Conservation (phyloP, 2,329 filamentous ascomycete species). For the Xylaria digitata region DNA sequence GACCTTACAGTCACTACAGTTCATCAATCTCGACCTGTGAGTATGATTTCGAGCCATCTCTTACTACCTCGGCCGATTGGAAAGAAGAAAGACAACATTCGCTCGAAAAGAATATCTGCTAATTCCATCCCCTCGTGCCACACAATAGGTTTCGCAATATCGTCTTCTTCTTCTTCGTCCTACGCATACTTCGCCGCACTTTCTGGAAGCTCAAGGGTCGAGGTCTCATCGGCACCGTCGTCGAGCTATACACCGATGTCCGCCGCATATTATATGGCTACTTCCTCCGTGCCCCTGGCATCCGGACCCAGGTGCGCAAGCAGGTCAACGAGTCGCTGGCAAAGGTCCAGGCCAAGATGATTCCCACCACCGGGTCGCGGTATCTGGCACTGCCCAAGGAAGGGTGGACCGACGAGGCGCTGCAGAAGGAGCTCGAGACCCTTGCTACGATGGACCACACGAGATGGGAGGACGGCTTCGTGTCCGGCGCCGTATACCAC, state of each 20-base stretch:
- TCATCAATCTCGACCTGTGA: slow-evolving; percentile 77
- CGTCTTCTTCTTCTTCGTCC: slow-evolving; percentile 87
- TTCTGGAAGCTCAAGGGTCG: slow-evolving; percentile 90
- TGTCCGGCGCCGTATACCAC: slow-evolving; percentile 96
- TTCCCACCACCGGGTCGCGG: slow-evolving; percentile 76
- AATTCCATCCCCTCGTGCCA: slow-evolving; percentile 11
- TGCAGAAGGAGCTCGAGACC: slow-evolving; percentile 81
- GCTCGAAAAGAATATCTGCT: slow-evolving; percentile 16
- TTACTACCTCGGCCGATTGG: not conserved
- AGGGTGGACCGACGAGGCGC: slow-evolving; percentile 82
- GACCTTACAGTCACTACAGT: slow-evolving; percentile 66
- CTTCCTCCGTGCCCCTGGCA: slow-evolving; percentile 87
- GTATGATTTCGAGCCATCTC: slow-evolving; percentile 47
- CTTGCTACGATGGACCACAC: slow-evolving; percentile 92
- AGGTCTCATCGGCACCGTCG: slow-evolving; percentile 81
- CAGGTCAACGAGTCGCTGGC: slow-evolving; percentile 83
- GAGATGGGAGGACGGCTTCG: slow-evolving; percentile 93
- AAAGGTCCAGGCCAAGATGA: slow-evolving; percentile 86
- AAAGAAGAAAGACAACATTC: not conserved
- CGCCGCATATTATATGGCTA: slow-evolving; percentile 83
- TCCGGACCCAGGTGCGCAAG: slow-evolving; percentile 85
- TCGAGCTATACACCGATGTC: slow-evolving; percentile 77
- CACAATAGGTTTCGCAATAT: slow-evolving; percentile 79
- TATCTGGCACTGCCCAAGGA: slow-evolving; percentile 83
- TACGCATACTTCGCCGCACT: slow-evolving; percentile 82